These are phyloP conservation scores for Medicago arabica DNA, from an alignment of 306 rosid species.

Conservation along the genomic window DNA sequence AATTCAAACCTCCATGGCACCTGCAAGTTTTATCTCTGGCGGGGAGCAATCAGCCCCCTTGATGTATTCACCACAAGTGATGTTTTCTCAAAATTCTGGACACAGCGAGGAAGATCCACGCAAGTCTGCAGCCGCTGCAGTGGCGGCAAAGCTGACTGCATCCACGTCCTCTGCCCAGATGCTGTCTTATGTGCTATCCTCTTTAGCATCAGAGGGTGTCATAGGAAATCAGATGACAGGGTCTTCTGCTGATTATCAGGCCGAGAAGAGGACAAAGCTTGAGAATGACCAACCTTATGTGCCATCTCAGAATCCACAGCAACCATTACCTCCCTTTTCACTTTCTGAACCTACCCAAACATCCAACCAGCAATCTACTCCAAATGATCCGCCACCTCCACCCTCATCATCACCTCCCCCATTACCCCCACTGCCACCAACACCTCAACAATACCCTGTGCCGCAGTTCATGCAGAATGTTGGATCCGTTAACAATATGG, in stretches of 20 bases:
- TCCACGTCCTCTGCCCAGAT: constrained; percentile 93
- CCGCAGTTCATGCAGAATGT: constrained; percentile 74
- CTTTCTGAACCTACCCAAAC: constrained; percentile 60
- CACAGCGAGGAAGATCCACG: constrained; percentile 75
- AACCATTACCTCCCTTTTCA: constrained; percentile 59
- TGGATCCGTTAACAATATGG: constrained; percentile 61
- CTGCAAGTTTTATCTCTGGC: constrained; percentile 56
- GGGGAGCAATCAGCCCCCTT: constrained; percentile 86
- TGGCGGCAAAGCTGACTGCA: constrained; percentile 95
- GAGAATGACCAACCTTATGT: constrained; percentile 51
- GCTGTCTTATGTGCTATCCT: constrained; percentile 94
- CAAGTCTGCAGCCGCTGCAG: constrained; percentile 98
- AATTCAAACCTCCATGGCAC: constrained; percentile 61
- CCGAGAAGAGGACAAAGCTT: constrained; percentile 83
- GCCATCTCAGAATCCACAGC: constrained; percentile 65
- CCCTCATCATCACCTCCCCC: constrained; percentile 92
- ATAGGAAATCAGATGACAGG: constrained; percentile 67
- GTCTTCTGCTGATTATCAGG: constrained; percentile 63
- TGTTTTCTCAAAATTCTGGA: constrained; percentile 65
- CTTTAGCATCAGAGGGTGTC: constrained; percentile 95
- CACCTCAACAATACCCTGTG: constrained; percentile 72
- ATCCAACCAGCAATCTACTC: constrained; percentile 63
- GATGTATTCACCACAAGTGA: constrained; percentile 64
- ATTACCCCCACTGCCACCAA: constrained; percentile 84
- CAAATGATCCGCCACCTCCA: constrained; percentile 79